Percentiles rank a stretch among this genome's conserved stretches.
Evolutionary conservation across 345 rosid species (phyloP).

Genomic region (Draba incana): DNA sequence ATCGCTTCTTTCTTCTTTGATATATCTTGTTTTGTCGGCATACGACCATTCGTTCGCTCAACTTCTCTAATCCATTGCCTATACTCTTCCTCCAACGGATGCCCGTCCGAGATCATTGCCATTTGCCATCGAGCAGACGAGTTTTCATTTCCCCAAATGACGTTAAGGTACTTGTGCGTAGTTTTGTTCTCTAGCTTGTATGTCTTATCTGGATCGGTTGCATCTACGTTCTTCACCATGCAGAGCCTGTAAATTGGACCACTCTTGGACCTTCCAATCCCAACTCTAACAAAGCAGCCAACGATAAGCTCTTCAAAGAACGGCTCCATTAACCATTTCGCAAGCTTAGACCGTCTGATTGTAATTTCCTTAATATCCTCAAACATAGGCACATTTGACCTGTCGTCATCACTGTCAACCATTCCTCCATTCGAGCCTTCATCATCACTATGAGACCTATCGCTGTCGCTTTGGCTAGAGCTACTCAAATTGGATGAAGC

Average conservation of each 20-base stretch:
- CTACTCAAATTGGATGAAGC: constrained; percentile 69
- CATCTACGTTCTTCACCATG: constrained; percentile 88
- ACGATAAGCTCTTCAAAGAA: constrained; percentile 96
- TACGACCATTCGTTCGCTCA: constrained; percentile 77
- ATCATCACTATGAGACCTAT: constrained; percentile 83
- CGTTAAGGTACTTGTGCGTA: constrained; percentile 84
- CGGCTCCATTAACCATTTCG: constrained; percentile 98
- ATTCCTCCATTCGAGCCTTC: constrained; percentile 86
- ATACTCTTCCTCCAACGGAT: constrained; percentile 87
- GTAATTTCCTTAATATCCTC: constrained; percentile 89
- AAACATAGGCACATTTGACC: constrained; percentile 63
- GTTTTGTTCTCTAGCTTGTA: constrained; percentile 88
- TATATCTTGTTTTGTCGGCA: constrained; percentile 83
- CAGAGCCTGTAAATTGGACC: constrained; percentile 90
- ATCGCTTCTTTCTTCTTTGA: constrained; percentile 86
- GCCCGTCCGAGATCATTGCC: constrained; percentile 97
- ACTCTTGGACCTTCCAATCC: constrained; percentile 79
- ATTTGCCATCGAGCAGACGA: constrained; percentile 99
- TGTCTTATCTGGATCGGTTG: constrained; percentile 71
- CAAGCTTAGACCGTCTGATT: constrained; percentile 87
- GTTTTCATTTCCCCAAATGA: constrained; percentile 84
- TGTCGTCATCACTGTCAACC: constrained; percentile 93
- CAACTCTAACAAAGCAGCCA: constrained; percentile 95
- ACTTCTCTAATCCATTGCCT: constrained; percentile 89
- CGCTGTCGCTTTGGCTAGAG: constrained; percentile 90